A percentile compares a stretch with the other conserved stretches of the same genome.
phyloP scores from a whole-genome alignment of 805 yeast genomes.

The Metschnikowia henanensis region DNA sequence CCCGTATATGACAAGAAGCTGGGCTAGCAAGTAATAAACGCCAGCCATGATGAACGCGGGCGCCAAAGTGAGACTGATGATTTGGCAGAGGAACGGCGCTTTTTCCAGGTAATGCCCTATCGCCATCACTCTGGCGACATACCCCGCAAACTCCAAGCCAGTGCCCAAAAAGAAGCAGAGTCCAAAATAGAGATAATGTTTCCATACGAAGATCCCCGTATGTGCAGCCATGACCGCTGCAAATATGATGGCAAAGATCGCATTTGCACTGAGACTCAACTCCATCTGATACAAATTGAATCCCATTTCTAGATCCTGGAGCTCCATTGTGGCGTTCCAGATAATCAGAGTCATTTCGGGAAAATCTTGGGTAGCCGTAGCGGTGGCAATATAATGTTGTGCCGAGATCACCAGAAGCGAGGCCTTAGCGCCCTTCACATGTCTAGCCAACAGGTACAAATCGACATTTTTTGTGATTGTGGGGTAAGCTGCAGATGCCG shows the following conservation, averaged over 20 bases:
- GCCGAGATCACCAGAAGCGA: constrained; percentile 22
- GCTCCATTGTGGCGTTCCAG: constrained; percentile 22
- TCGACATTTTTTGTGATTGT: constrained; percentile 16
- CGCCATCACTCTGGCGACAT: constrained; percentile 56
- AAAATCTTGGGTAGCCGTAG: constrained; percentile 20
- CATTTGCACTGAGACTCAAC: constrained; percentile 14
- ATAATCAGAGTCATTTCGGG: constrained; percentile 21
- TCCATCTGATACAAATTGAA: constrained; percentile 21
- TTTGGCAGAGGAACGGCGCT: constrained; percentile 58
- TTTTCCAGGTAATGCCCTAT: constrained; percentile 23
- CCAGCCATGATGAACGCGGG: constrained; percentile 89
- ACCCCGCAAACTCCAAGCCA: constrained; percentile 66
- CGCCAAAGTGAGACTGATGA: constrained; percentile 68
- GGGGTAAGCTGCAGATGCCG: constrained; percentile 18
- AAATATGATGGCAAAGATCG: constrained; percentile 15
- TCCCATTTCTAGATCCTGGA: constrained; percentile 21
- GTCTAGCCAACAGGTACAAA: constrained; percentile 17
- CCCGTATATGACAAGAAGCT: constrained; percentile 56
- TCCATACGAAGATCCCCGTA: constrained; percentile 35
- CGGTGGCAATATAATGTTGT: constrained; percentile 23
- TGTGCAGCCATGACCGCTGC: constrained; percentile 18
- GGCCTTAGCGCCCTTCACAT: constrained; percentile 22
- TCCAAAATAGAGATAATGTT: constrained; percentile 67
- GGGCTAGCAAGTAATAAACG: constrained; percentile 69
- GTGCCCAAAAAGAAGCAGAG: constrained; percentile 55